Conservation (phyloP, 371 early-diverging fungal genomes). For the Haplosporangium sp. region DNA sequence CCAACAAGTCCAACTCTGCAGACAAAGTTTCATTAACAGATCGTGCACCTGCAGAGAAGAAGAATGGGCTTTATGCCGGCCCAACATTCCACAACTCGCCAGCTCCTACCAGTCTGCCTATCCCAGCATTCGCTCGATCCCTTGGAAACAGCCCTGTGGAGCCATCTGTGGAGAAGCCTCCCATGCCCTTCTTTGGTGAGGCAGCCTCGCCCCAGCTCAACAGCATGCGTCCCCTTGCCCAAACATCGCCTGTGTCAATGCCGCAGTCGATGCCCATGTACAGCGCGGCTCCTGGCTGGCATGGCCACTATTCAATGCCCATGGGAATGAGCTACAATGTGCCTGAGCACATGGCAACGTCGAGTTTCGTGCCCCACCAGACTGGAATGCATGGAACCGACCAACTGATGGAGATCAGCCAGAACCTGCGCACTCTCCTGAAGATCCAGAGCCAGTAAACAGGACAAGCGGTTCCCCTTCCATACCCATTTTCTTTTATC, state of each 20-base stretch:
- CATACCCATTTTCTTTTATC: neutral
- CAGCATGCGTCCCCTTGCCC: conserved; percentile 21
- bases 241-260: too few relatives aligned
- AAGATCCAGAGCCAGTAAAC: conserved; percentile 57
- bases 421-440: conserved; percentile 53
- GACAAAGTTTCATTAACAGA: conserved; percentile 30
- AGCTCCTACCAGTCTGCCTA: conserved; percentile 76
- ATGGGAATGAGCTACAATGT: conserved; percentile 35
- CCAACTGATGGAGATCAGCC: conserved; percentile 55
- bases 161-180: conserved; percentile 18
- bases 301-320: conserved; percentile 33
- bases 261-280: conserved; percentile 4
- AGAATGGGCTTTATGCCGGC: conserved; percentile 71
- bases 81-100: conserved; percentile 87
- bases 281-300: conserved; percentile 13
- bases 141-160: conserved; percentile 29
- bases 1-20: conserved; percentile 24
- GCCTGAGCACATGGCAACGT: conserved; percentile 56
- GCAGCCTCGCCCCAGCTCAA: conserved; percentile 47
- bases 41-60: conserved; percentile 18
- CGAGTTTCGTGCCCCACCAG: conserved; percentile 28
- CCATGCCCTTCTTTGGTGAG: conserved; percentile 37
- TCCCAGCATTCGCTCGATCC: conserved; percentile 70
- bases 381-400: conserved; percentile 11
- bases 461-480: neutral